A percentile compares a stretch with the other conserved stretches of the same genome.
phyloP scores from a whole-genome alignment of 1,284 basidiomycete species.

The Xerocomus nothofagi region DNA sequence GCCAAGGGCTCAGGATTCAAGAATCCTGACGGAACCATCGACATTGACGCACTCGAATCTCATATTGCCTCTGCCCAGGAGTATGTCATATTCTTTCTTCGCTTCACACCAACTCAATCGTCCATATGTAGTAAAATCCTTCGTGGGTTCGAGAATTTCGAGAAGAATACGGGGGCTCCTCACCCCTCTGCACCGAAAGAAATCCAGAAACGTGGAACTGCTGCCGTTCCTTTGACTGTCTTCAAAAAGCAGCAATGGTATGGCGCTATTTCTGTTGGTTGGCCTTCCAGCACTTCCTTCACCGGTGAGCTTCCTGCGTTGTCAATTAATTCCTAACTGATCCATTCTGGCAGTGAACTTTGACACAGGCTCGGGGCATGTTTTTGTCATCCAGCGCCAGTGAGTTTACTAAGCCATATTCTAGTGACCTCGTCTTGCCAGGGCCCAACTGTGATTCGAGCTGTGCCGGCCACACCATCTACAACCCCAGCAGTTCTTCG shows the following conservation, averaged over 20 bases:
- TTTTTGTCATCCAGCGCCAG: background rate
- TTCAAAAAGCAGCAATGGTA: conserved; percentile 14
- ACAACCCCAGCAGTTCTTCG: conserved; percentile 31
- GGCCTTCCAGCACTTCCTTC: conserved; percentile 13
- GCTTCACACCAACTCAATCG: background rate
- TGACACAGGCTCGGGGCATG: conserved; percentile 22
- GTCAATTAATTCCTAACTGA: background rate
- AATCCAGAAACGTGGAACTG: background rate
- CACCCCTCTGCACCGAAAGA: conserved; percentile 8
- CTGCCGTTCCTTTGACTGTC: conserved; percentile 19
- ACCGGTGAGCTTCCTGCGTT: conserved; percentile 10
- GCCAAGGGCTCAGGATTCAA: conserved; percentile 14
- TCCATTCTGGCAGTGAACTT: conserved; percentile 15
- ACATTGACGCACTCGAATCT: conserved; percentile 9
- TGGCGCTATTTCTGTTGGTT: conserved; percentile 22
- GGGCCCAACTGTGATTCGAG: background rate
- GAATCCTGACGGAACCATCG: conserved; percentile 11
- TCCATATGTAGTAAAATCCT: conserved; percentile 16
- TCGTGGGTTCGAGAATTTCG: conserved; percentile 13
- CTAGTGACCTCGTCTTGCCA: conserved; percentile 12
- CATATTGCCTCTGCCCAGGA: conserved; percentile 13
- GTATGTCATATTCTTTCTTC: conserved; percentile 11
- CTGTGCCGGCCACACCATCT: conserved; percentile 28
- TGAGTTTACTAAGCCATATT: background rate
- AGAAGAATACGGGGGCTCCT: conserved; percentile 14